phyloP scores from a whole-genome alignment of 768 basidiomycete genomes.

The Krasilnikovozyma curviuscula region DNA sequence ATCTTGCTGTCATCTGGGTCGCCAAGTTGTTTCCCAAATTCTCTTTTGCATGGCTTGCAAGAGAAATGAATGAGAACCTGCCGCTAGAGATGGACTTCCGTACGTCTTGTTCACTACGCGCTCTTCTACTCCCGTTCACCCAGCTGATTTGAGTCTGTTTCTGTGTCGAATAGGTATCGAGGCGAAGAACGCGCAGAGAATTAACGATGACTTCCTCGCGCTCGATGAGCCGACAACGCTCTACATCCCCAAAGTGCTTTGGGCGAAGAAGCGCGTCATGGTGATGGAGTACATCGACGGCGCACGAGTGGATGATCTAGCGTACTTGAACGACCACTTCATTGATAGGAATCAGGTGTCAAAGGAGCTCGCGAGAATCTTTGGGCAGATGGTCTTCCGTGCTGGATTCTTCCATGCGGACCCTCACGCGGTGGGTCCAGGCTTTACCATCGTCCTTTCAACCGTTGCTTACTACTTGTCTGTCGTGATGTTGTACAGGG shows the following conservation, averaged over 20 bases:
- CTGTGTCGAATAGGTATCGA: conserved; percentile 37
- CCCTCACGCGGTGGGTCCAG: too few species aligned
- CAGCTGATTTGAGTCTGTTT: not conserved
- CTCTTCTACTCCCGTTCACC: not conserved
- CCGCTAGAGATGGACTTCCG: conserved; percentile 87
- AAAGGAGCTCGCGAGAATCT: conserved; percentile 65
- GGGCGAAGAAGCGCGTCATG: conserved; percentile 62
- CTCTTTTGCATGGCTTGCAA: conserved; percentile 78
- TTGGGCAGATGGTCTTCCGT: conserved; percentile 84
- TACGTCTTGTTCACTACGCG: not conserved
- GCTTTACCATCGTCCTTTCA: too few species aligned
- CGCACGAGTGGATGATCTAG: conserved; percentile 67
- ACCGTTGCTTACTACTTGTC: not conserved
- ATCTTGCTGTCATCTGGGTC: conserved; percentile 49
- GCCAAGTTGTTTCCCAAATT: conserved; percentile 90
- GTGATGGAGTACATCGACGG: conserved; percentile 40
- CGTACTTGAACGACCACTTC: conserved; percentile 54
- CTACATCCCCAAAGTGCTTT: conserved; percentile 63
- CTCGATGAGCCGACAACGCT: conserved; percentile 48
- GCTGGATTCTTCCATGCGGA: conserved; percentile 47
- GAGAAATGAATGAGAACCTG: conserved; percentile 73
- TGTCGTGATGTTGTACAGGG: conserved; percentile 29
- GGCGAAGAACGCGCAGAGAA: conserved; percentile 60
- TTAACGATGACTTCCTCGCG: conserved; percentile 49
- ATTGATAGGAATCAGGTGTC: conserved; percentile 92